phyloP scores from a whole-genome alignment of 2,329 filamentous ascomycete genomes.

The Didymella sp. region DNA sequence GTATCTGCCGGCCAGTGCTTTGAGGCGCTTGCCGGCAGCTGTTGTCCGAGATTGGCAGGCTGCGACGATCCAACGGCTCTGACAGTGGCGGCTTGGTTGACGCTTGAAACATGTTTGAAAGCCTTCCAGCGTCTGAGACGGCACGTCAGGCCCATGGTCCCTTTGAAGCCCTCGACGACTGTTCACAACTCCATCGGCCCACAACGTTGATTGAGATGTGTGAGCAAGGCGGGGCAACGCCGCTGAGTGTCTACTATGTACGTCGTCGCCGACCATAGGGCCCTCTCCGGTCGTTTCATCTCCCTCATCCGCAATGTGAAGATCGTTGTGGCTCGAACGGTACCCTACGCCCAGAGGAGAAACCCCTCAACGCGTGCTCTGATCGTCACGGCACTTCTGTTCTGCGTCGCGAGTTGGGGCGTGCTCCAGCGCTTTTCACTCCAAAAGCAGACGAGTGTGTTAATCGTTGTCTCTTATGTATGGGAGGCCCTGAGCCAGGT shows the following conservation, averaged over 20 bases:
- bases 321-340: conserved; percentile 35
- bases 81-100: conserved; percentile 20
- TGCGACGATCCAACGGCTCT: conserved; percentile 18
- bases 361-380: conserved; percentile 14
- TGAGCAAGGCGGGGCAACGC: conserved; percentile 29
- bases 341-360: conserved; percentile 24
- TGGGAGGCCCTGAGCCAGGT: conserved; percentile 8
- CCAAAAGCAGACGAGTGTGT: conserved; percentile 1
- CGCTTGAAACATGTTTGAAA: conserved; percentile 25
- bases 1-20: conserved; percentile 11
- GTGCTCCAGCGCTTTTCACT: background rate
- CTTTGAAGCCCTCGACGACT: conserved; percentile 16
- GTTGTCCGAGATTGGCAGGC: conserved; percentile 23
- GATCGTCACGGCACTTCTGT: conserved; percentile 14
- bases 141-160: conserved; percentile 10
- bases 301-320: conserved; percentile 21
- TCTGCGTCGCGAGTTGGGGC: conserved; percentile 3
- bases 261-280: conserved; percentile 25
- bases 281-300: conserved; percentile 41
- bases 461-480: conserved; percentile 7
- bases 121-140: conserved; percentile 21
- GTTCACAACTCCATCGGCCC: conserved; percentile 21
- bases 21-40: conserved; percentile 11
- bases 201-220: conserved; percentile 23
- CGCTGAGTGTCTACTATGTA: conserved; percentile 18